These are phyloP conservation scores for Haberlea rhodopensis DNA, from an alignment of 257 asterid species.

Conservation along the genomic window DNA sequence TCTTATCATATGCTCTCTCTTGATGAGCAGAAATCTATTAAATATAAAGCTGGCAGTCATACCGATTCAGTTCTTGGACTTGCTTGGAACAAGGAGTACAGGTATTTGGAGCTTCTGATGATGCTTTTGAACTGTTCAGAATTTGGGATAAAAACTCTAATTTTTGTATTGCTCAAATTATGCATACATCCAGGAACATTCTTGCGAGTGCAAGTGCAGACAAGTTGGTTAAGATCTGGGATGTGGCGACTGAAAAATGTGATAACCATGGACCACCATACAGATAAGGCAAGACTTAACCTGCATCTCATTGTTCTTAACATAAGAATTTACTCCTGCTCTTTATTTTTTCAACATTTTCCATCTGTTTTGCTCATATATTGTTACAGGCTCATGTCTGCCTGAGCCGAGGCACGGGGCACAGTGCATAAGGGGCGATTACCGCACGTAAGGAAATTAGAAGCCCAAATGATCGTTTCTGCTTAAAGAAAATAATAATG, in stretches of 20 bases:
- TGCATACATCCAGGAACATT: conserved; percentile 55
- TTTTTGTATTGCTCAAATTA: conserved; percentile 1
- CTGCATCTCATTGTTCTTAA: conserved; percentile 1
- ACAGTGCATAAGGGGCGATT: not conserved
- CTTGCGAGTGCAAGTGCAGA: conserved; percentile 96
- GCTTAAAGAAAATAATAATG: no score
- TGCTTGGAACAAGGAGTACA: conserved; percentile 92
- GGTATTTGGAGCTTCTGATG: conserved; percentile 35
- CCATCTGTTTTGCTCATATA: not conserved
- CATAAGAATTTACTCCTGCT: conserved; percentile 10
- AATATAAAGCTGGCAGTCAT: conserved; percentile 83
- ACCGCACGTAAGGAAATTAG: not conserved
- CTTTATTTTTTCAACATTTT: conserved; percentile 2
- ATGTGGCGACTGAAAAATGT: conserved; percentile 73
- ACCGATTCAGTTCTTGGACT: conserved; percentile 85
- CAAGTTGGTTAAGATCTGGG: conserved; percentile 86
- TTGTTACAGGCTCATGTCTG: not conserved
- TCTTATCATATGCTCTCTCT: conserved; percentile 12
- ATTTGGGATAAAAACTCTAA: conserved; percentile 1
- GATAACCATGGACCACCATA: conserved; percentile 72
- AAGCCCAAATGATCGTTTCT: not conserved
- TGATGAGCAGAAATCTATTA: conserved; percentile 54
- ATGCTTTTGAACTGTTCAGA: conserved; percentile 10
- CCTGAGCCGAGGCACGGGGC: not conserved
- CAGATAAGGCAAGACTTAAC: conserved; percentile 65